Percentiles rank a stretch among this genome's conserved stretches.
These are phyloP conservation scores for Closterium sp. DNA, from an alignment of 139 green algal genomes.

Conservation along the genomic window DNA sequence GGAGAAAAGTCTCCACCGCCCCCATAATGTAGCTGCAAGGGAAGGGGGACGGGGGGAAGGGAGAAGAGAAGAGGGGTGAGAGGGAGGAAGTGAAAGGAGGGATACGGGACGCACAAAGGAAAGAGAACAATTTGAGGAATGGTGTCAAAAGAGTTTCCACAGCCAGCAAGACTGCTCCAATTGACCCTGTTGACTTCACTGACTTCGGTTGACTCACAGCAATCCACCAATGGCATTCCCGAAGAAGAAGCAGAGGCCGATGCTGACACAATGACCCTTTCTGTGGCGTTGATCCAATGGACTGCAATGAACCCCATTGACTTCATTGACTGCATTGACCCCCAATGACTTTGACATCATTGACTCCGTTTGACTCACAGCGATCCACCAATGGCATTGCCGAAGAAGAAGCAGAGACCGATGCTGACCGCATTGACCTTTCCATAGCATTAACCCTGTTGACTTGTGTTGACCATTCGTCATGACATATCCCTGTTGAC, in stretches of 20 bases:
- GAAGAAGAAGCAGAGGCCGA: slow-evolving; percentile 44
- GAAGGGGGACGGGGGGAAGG: no score
- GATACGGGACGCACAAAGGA: no score
- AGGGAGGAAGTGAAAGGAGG: no score
- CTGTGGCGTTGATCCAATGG: not conserved
- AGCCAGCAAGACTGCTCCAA: no score
- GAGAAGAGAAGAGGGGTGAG: no score
- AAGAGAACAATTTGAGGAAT: no score
- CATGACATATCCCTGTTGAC: not conserved
- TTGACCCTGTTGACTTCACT: not conserved
- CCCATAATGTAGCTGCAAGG: no score
- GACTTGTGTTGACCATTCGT: not conserved
- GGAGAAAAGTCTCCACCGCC: no score
- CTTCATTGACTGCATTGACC: no score
- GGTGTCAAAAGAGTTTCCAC: no score
- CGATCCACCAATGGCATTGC: slow-evolving; percentile 28
- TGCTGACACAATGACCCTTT: not conserved
- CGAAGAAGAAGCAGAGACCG: slow-evolving; percentile 39
- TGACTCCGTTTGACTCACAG: slow-evolving; percentile 13
- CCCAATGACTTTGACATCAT: no score
- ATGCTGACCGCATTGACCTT: slow-evolving; percentile 16
- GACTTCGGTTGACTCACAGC: slow-evolving; percentile 8
- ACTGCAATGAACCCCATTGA: no score
- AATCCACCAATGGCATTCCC: slow-evolving; percentile 28
- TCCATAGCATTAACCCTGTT: not conserved